phyloP scores from a whole-genome alignment of 163 green algal genomes.

The Prototheca cutis region DNA sequence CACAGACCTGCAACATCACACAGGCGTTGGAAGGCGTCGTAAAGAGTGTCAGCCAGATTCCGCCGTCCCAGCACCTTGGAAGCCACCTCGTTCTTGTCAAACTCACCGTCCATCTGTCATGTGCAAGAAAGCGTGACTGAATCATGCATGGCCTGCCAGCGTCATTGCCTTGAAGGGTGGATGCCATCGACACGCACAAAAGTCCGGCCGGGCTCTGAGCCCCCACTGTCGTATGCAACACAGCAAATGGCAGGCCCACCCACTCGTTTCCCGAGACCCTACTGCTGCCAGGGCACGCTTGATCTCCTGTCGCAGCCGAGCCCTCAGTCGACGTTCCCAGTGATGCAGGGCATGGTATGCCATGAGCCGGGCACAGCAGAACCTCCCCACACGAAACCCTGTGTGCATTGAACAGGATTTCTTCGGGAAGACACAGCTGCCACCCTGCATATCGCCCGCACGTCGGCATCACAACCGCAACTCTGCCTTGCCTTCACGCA shows the following conservation, averaged over 20 bases:
- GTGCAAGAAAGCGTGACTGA: too few relatives aligned
- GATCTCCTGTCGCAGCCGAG: slow-evolving; percentile 12
- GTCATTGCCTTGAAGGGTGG: too few relatives aligned
- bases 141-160: too few relatives aligned
- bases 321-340: slow-evolving; percentile 18
- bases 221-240: too few relatives aligned
- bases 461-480: too few relatives aligned
- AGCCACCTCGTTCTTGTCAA: not conserved
- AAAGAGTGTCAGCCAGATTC: slow-evolving; percentile 1
- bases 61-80: slow-evolving; percentile 7
- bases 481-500: too few relatives aligned
- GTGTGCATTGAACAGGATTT: too few relatives aligned
- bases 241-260: not conserved
- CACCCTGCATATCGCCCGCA: too few relatives aligned
- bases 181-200: too few relatives aligned
- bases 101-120: too few relatives aligned
- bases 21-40: slow-evolving; percentile 1
- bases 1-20: not conserved
- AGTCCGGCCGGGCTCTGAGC: too few relatives aligned
- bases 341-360: slow-evolving; percentile 21
- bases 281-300: slow-evolving; percentile 12
- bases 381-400: slow-evolving; percentile 12
- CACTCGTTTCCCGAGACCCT: not conserved
- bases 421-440: too few relatives aligned
- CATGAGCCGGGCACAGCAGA: slow-evolving; percentile 17